Evolutionary conservation across 192 early-diverging fungal genomes (phyloP).

Genomic region (Coemansia sp.): DNA sequence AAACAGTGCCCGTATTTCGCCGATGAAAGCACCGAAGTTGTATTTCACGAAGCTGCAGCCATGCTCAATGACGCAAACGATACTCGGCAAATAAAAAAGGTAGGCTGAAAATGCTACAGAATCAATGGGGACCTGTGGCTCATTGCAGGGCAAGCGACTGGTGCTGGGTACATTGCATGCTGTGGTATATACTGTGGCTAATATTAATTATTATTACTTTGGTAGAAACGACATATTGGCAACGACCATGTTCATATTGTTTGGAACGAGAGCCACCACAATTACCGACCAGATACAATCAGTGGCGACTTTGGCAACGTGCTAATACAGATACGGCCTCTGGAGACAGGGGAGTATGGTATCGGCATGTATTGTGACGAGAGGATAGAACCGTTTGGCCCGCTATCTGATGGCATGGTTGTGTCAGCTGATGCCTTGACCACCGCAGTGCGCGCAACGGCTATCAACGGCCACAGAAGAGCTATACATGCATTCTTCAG

Average conservation of each 20-base stretch:
- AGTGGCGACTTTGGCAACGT: conserved; percentile 98
- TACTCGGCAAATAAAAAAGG: conserved; percentile 87
- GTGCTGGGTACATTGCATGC: background rate
- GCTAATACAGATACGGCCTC: conserved; percentile 83
- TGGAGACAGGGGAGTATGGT: conserved; percentile 59
- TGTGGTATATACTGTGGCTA: no score
- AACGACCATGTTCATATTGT: conserved; percentile 98
- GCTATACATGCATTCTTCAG: conserved; percentile 27
- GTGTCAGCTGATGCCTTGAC: conserved; percentile 71
- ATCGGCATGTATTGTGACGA: conserved; percentile 60
- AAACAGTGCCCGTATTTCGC: conserved; percentile 76
- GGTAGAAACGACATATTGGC: conserved; percentile 94
- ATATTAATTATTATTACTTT: no score
- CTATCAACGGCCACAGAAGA: conserved; percentile 62
- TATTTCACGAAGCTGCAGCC: conserved; percentile 85
- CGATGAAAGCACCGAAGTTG: conserved; percentile 76
- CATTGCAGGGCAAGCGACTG: background rate
- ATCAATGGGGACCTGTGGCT: no score
- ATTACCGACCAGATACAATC: conserved; percentile 85
- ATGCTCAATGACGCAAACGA: conserved; percentile 84
- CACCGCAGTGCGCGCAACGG: conserved; percentile 73
- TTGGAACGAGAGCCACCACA: conserved; percentile 91
- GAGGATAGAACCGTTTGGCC: conserved; percentile 79
- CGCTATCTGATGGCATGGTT: conserved; percentile 74
- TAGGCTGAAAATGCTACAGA: conserved; percentile 26